Percentiles rank a stretch among this genome's conserved stretches.
These are phyloP conservation scores for Pseudogymnoascus sp. DNA, from an alignment of 2,329 filamentous ascomycete species.

Conservation along the genomic window DNA sequence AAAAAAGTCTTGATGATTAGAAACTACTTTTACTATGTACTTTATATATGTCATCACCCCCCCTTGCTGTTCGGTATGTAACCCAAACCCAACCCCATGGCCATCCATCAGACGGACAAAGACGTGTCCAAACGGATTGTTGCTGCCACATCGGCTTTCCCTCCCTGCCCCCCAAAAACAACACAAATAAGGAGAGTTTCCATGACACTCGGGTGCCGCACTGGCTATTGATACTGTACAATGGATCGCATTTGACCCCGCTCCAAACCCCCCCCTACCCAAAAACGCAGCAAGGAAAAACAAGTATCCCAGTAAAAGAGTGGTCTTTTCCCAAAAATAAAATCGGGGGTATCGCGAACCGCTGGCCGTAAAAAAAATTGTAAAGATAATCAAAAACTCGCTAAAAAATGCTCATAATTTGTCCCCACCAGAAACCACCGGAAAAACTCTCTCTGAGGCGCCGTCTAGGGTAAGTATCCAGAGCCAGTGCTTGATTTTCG, in stretches of 20 bases:
- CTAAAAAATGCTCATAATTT: slow-evolving; percentile 7
- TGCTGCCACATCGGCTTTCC: neutral
- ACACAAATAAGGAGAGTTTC: neutral
- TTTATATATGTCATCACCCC: neutral
- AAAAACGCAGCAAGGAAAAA: neutral
- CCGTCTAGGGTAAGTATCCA: neutral
- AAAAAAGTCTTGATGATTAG: neutral
- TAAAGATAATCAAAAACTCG: neutral
- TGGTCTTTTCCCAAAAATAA: neutral
- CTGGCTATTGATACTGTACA: slow-evolving; percentile 7
- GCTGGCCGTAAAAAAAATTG: neutral
- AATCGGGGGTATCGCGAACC: slow-evolving; percentile 1
- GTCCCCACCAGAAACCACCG: neutral
- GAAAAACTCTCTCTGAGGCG: neutral
- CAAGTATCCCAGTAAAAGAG: neutral
- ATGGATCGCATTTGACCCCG: neutral
- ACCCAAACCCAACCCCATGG: neutral
- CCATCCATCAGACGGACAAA: neutral
- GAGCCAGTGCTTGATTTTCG: neutral
- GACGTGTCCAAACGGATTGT: neutral
- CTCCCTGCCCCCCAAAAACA: neutral
- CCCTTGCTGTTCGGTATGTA: slow-evolving; percentile 4
- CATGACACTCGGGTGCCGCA: neutral
- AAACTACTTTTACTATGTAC: neutral
- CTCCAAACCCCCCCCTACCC: neutral